Evolutionary conservation across 768 basidiomycete genomes (phyloP).

Genomic region (Boletus rex-veris): DNA sequence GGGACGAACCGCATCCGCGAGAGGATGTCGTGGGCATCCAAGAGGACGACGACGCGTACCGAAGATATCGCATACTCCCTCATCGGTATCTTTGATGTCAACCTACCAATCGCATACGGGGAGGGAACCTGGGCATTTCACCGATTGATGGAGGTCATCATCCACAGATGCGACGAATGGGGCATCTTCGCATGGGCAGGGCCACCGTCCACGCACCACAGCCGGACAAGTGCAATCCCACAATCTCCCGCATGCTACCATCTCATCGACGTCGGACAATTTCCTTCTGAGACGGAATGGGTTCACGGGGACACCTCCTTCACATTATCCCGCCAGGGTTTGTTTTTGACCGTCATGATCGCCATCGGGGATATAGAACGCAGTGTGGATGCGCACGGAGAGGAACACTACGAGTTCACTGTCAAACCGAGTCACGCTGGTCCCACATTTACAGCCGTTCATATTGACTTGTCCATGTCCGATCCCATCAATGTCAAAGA

Average conservation of each 20-base stretch:
- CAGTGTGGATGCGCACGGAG: not conserved
- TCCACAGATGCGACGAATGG: conserved; percentile 21
- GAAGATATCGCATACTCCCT: conserved; percentile 28
- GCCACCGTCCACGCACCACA: conserved; percentile 11
- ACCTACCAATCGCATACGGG: conserved; percentile 13
- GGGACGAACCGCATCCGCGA: conserved; percentile 11
- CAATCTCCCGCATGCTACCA: conserved; percentile 18
- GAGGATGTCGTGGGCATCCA: conserved; percentile 24
- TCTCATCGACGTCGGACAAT: not conserved
- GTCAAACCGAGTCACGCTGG: conserved; percentile 8
- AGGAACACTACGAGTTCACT: conserved; percentile 2
- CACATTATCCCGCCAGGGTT: conserved; percentile 11
- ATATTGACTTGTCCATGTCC: not conserved
- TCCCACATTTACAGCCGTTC: not conserved
- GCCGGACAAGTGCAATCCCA: conserved; percentile 10
- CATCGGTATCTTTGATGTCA: conserved; percentile 25
- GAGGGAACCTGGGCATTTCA: conserved; percentile 24
- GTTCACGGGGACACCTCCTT: conserved; percentile 18
- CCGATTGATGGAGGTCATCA: conserved; percentile 24
- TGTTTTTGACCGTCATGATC: conserved; percentile 12
- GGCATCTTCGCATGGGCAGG: conserved; percentile 25
- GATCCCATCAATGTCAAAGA: not conserved
- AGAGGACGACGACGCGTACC: conserved; percentile 19
- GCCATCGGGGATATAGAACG: conserved; percentile 4
- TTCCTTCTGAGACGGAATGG: conserved; percentile 6